Conservation (phyloP, 1,139 yeast species). For the Wickerhamomyces sp. region DNA sequence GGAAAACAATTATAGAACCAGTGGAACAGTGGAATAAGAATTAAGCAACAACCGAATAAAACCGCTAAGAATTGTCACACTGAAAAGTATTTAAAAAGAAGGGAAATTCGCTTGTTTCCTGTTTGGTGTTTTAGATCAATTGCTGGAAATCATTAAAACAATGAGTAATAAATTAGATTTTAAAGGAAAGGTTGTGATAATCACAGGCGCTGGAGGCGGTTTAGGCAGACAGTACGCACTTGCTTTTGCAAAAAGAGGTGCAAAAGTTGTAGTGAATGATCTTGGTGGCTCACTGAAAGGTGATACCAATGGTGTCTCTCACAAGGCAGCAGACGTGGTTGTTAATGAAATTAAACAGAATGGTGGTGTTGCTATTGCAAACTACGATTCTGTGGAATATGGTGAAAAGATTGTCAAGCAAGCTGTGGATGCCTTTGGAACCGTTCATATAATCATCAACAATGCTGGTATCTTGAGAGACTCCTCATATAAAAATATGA, state of each 20-base stretch:
- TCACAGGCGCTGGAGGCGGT: conserved; percentile 98
- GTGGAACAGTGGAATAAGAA: neutral
- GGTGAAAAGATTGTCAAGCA: conserved; percentile 86
- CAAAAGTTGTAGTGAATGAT: conserved; percentile 88
- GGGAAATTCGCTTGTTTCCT: too few species aligned
- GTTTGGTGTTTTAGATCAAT: too few species aligned
- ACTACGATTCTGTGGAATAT: conserved; percentile 84
- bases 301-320: conserved; percentile 46
- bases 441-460: conserved; percentile 85
- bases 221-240: conserved; percentile 86
- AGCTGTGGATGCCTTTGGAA: conserved; percentile 82
- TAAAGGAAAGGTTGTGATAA: conserved; percentile 80
- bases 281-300: conserved; percentile 83
- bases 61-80: neutral
- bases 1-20: neutral
- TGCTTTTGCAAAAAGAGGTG: conserved; percentile 86
- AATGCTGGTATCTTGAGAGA: conserved; percentile 93
- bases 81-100: too few species aligned
- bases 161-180: conserved; percentile 34
- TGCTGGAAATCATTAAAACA: conserved; percentile 15
- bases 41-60: neutral
- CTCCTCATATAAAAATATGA: conserved; percentile 71
- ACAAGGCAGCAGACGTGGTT: conserved; percentile 80
- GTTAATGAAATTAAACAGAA: conserved; percentile 73
- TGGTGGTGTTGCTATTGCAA: conserved; percentile 91